Base-by-base conservation (phyloP, 108 stramenopile species). In the Pseudonitzschia pungens region DNA sequence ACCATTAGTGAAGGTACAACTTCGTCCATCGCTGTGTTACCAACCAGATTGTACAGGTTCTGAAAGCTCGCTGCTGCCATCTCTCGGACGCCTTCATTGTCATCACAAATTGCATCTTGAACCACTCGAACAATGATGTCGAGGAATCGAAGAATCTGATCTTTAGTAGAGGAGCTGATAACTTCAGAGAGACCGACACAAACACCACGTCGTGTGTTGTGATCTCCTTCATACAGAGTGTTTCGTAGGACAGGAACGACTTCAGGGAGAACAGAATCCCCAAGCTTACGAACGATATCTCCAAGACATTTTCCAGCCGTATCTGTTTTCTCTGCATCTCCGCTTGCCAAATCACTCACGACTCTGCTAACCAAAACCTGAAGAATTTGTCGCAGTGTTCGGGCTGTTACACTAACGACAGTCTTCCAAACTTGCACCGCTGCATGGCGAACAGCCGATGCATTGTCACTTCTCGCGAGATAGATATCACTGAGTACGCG, bases 351-450 rank as follows among this genome's bases (percentile, higher is more conserved):
- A 44, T 87, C 76, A 27, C 70, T 57, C 20, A 99, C 95, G 58
- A 99, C 84, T 53, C 88, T 89, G 53, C 77, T 80, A 31, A 99
- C 96, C 62, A 99, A 79, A 28, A 86, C 77, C 8, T 87, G 94
- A 33, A 99, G 88, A 68, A 99, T 97, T 73, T 99, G 98, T 48
- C 92, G 83, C 54, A 99, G 76, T 2, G 93, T 92, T 50, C 97
- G 80, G 4, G 95, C 96, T 14, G 98, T 98, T 65, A 99, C 97
- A 58, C 87, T 88, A 9, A 99, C 98, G 26, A 99, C 92, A 31
- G 96, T 94, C 87, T 99, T 99, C 98, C 98, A 99, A 29, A 97
- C 98, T 77, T 96, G 92, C 28, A 99, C 77, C 32, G 99, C 97
- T 31, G 77, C 78, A 70, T 98, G 97, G 8, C 99, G 92, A 52